These are phyloP conservation scores for Apiotrichum porosum DNA, from an alignment of 1,284 basidiomycete species.

Conservation along the genomic window DNA sequence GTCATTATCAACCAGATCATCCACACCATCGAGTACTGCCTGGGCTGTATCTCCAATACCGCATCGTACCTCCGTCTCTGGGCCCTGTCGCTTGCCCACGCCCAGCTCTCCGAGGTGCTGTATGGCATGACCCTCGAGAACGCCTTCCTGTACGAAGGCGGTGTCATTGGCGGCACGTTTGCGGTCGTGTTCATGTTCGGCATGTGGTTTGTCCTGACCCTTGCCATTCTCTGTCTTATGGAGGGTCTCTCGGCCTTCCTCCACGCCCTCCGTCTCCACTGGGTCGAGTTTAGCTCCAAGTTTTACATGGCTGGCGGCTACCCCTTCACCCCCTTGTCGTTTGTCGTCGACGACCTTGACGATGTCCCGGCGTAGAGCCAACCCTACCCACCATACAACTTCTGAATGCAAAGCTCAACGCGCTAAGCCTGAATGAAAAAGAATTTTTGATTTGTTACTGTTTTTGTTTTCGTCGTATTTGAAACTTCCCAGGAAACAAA, in stretches of 20 bases:
- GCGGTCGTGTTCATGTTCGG: conserved; percentile 62
- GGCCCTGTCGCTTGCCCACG: conserved; percentile 96
- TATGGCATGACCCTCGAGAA: conserved; percentile 76
- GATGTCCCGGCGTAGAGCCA: too few relatives aligned
- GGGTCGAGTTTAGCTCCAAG: conserved; percentile 95
- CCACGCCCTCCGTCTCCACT: conserved; percentile 93
- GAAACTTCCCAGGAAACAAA: too few relatives aligned
- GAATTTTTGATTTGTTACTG: too few relatives aligned
- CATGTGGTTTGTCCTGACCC: conserved; percentile 78
- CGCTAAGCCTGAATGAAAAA: too few relatives aligned
- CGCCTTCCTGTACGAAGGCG: conserved; percentile 53
- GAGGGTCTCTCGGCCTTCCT: conserved; percentile 93
- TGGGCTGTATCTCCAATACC: conserved; percentile 98
- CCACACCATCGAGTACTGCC: conserved; percentile 97
- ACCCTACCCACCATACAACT: too few relatives aligned
- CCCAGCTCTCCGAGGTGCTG: conserved; percentile 92
- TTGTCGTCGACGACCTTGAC: conserved; percentile 18
- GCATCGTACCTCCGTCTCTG: conserved; percentile 98
- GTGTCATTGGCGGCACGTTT: conserved; percentile 54
- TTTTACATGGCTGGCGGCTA: conserved; percentile 88
- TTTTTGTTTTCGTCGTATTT: too few relatives aligned
- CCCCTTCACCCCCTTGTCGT: conserved; percentile 48
- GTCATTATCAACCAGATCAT: conserved; percentile 95
- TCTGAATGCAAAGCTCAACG: too few relatives aligned
- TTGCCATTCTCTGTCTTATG: conserved; percentile 81